These are phyloP conservation scores for Taphrina deformans DNA, from an alignment of 1,139 yeast genomes.

Conservation along the genomic window DNA sequence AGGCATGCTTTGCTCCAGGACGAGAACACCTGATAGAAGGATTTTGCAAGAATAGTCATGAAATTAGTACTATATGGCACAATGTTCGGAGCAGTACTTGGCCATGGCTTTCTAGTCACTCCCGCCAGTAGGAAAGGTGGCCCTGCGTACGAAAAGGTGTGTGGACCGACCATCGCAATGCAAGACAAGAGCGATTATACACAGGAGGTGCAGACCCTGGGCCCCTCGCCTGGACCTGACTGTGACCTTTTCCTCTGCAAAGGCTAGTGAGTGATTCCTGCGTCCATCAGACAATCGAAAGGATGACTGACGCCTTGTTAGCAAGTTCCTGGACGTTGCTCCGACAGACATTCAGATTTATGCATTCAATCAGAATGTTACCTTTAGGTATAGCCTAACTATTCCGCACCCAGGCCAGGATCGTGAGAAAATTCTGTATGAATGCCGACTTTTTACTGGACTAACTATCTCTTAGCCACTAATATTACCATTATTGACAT, in stretches of 20 bases:
- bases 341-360: slow-evolving; percentile 7
- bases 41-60: not conserved
- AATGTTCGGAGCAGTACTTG: not conserved
- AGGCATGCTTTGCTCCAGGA: not conserved
- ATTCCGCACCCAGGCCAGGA: slow-evolving; percentile 1
- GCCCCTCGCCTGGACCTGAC: not conserved
- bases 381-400: not conserved
- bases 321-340: not conserved
- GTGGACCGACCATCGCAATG: slow-evolving; percentile 4
- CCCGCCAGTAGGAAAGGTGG: slow-evolving; percentile 11
- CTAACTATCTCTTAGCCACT: not conserved
- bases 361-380: not conserved
- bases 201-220: slow-evolving; percentile 7
- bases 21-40: no score
- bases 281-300: not conserved
- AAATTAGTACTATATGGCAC: not conserved
- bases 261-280: slow-evolving; percentile 1
- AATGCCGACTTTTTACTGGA: not conserved
- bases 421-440: not conserved
- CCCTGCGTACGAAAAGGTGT: not conserved
- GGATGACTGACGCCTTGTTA: not conserved
- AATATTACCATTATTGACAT: slow-evolving; percentile 9
- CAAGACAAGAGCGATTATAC: slow-evolving; percentile 12
- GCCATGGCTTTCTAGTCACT: slow-evolving; percentile 4
- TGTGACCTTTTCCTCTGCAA: slow-evolving; percentile 6